A percentile compares a stretch with the other conserved stretches of the same genome.
Conservation (phyloP, 768 basidiomycete genomes). For the Trichaptum fuscoviolaceum region DNA sequence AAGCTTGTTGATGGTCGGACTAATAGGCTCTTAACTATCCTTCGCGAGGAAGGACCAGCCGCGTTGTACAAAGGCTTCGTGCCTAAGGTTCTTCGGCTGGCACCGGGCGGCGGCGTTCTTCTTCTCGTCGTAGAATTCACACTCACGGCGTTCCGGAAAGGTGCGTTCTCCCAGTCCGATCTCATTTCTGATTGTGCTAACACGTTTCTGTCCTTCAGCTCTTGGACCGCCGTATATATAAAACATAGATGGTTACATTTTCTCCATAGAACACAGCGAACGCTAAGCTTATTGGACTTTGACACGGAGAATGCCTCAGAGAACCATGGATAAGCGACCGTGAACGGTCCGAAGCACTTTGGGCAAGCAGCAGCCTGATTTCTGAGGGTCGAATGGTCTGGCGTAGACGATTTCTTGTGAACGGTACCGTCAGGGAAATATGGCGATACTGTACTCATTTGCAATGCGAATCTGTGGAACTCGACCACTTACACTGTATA, state of each 20-base stretch:
- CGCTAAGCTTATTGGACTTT: background rate
- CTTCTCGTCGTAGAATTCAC: slow-evolving; percentile 92
- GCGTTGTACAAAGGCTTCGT: slow-evolving; percentile 95
- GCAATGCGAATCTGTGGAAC: too few relatives aligned
- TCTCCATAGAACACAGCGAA: background rate
- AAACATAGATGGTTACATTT: slow-evolving; percentile 1
- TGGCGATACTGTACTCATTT: too few relatives aligned
- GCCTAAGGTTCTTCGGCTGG: slow-evolving; percentile 91
- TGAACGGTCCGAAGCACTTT: too few relatives aligned
- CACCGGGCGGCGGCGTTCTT: slow-evolving; percentile 92
- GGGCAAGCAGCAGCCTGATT: too few relatives aligned
- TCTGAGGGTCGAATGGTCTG: too few relatives aligned
- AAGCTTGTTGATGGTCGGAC: background rate
- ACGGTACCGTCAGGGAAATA: too few relatives aligned
- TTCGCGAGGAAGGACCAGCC: slow-evolving; percentile 78
- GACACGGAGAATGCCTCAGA: background rate
- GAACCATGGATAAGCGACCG: too few relatives aligned
- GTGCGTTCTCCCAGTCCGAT: slow-evolving; percentile 31
- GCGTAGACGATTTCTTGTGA: too few relatives aligned
- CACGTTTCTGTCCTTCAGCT: slow-evolving; percentile 23
- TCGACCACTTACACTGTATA: too few relatives aligned
- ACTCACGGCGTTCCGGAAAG: slow-evolving; percentile 66
- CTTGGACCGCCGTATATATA: slow-evolving; percentile 52
- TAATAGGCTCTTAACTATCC: slow-evolving; percentile 59
- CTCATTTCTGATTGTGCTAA: background rate